Percentiles rank a stretch among this genome's conserved stretches.
Conservation (phyloP, 257 asterid species). For the Marsdenia floribunda region DNA sequence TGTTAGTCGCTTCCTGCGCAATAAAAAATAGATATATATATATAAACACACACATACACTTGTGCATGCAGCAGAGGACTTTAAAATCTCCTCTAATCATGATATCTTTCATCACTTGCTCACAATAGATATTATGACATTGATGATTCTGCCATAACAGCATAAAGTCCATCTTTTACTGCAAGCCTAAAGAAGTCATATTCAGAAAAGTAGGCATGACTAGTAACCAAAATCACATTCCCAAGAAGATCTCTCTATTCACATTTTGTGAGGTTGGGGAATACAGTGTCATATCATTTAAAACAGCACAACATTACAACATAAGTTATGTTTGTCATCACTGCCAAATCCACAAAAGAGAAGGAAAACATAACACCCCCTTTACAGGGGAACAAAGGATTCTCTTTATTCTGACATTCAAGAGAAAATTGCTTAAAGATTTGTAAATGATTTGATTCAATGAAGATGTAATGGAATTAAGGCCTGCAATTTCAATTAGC, state of each 20-base stretch:
- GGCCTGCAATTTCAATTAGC: background rate
- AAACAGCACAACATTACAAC: background rate
- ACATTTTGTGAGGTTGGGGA: background rate
- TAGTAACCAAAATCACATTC: background rate
- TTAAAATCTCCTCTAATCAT: background rate
- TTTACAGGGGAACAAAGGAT: background rate
- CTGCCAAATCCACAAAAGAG: background rate
- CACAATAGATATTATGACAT: background rate
- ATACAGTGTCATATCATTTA: background rate
- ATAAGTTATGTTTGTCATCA: background rate
- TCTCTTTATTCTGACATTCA: background rate
- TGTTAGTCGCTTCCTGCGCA: constrained; percentile 86
- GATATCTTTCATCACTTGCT: background rate
- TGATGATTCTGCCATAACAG: background rate
- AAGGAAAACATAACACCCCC: background rate
- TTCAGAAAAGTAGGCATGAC: background rate
- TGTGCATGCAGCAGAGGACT: constrained; percentile 8
- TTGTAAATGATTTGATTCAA: background rate
- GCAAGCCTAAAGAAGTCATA: background rate
- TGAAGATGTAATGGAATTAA: background rate
- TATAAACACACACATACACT: background rate
- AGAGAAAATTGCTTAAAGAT: background rate
- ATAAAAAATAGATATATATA: constrained; percentile 5
- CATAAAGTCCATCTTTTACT: background rate
- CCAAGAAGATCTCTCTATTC: background rate